These are phyloP conservation scores for Astrephomene gubernaculifera DNA, from an alignment of 139 green algal genomes.

Conservation along the genomic window DNA sequence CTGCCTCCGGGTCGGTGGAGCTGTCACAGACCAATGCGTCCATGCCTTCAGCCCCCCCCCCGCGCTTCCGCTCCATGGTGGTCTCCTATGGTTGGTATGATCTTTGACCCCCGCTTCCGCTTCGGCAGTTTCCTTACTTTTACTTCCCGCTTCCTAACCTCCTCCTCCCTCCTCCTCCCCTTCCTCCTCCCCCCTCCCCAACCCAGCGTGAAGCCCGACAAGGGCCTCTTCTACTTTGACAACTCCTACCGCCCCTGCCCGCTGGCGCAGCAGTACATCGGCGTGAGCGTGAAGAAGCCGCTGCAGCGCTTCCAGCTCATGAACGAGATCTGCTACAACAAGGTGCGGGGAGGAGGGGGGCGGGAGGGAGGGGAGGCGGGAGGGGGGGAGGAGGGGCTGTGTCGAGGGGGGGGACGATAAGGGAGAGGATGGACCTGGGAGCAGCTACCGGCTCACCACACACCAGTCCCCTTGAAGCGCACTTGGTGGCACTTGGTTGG, in stretches of 20 bases:
- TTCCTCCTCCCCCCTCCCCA: neutral
- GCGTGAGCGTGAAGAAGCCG: slow-evolving; percentile 97
- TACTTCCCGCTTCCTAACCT: too few relatives aligned
- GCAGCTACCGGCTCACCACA: too few relatives aligned
- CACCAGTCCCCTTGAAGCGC: too few relatives aligned
- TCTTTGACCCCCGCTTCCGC: too few relatives aligned
- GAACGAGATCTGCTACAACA: slow-evolving; percentile 99
- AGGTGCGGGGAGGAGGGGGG: slow-evolving; percentile 59
- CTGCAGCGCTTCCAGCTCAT: slow-evolving; percentile 98
- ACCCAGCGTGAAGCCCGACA: slow-evolving; percentile 84
- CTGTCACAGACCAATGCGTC: too few relatives aligned
- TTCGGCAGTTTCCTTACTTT: too few relatives aligned
- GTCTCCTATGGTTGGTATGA: too few relatives aligned
- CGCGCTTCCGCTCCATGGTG: too few relatives aligned
- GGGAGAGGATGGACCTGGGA: too few relatives aligned
- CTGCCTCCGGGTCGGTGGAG: too few relatives aligned
- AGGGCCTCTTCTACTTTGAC: slow-evolving; percentile 98
- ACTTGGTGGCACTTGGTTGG: neutral
- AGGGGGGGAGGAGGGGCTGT: neutral
- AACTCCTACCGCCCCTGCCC: slow-evolving; percentile 94
- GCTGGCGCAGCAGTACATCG: slow-evolving; percentile 97
- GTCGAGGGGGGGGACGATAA: too few relatives aligned
- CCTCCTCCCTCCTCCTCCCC: neutral
- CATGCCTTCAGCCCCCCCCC: too few relatives aligned
- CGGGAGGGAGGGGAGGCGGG: neutral